A percentile compares a stretch with the other conserved stretches of the same genome.
Evolutionary conservation across 2,329 filamentous ascomycete genomes (phyloP).

Genomic region (Cytospora schulzeri): DNA sequence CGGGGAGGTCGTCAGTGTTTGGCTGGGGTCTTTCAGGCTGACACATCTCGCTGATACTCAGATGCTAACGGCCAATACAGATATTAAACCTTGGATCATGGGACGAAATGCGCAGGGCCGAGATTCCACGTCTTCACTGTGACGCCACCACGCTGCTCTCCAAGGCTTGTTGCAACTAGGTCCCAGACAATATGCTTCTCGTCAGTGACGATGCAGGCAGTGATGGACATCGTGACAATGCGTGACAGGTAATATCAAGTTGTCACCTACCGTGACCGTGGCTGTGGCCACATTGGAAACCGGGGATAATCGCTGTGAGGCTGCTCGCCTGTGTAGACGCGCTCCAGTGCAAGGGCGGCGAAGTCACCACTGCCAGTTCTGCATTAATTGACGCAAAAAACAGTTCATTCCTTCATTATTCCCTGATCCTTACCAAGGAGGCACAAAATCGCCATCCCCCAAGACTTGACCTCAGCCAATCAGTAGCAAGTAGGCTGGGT

Average conservation of each 20-base stretch:
- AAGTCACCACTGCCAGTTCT: neutral
- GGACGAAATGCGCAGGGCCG: conserved; percentile 25
- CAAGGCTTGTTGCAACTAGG: neutral
- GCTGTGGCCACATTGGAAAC: neutral
- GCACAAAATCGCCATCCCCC: conserved; percentile 3
- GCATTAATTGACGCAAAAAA: conserved; percentile 11
- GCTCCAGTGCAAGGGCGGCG: neutral
- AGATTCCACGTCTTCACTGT: conserved; percentile 17
- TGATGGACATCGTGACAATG: conserved; percentile 6
- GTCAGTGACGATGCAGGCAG: neutral
- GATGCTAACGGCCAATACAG: conserved; percentile 15
- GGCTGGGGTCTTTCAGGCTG: neutral
- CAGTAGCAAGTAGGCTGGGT: conserved; percentile 2
- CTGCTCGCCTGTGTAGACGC: neutral
- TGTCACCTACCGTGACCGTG: conserved; percentile 18
- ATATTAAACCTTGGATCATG: conserved; percentile 19
- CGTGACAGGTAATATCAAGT: conserved; percentile 21
- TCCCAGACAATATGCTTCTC: conserved; percentile 1
- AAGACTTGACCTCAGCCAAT: neutral
- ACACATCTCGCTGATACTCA: conserved; percentile 11
- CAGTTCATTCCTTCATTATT: conserved; percentile 12
- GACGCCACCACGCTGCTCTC: neutral
- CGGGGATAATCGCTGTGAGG: neutral
- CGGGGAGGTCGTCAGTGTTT: conserved; percentile 10
- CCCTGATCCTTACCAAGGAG: conserved; percentile 13